These are phyloP conservation scores for Candida pseudoviswanathii DNA, from an alignment of 1,139 yeast genomes.

Conservation along the genomic window DNA sequence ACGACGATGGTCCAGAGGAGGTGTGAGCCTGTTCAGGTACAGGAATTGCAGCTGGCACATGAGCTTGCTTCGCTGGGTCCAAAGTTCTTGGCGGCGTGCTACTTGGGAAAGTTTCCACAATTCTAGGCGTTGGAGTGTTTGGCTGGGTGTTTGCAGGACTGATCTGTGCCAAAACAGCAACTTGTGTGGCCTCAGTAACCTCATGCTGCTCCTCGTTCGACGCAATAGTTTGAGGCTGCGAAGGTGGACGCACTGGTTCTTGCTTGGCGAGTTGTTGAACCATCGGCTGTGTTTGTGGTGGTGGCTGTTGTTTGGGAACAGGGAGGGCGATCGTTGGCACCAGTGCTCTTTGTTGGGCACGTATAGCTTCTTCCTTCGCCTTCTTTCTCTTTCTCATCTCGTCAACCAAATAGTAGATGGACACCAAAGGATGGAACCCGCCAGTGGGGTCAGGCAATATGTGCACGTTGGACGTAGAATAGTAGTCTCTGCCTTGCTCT, in stretches of 20 bases:
- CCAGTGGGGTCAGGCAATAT: conserved; percentile 76
- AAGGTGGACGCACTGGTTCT: conserved; percentile 10
- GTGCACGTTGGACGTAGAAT: conserved; percentile 41
- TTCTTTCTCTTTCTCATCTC: conserved; percentile 77
- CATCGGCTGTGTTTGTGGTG: conserved; percentile 16
- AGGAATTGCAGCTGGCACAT: conserved; percentile 30
- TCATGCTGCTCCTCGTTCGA: conserved; percentile 9
- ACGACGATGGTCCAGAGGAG: conserved; percentile 28
- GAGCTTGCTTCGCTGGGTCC: conserved; percentile 19
- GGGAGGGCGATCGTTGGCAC: conserved; percentile 15
- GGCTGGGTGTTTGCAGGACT: conserved; percentile 9
- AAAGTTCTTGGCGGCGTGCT: conserved; percentile 18
- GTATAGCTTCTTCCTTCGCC: conserved; percentile 54
- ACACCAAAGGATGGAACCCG: conserved; percentile 85
- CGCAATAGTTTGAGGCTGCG: conserved; percentile 5
- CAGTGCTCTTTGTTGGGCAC: conserved; percentile 27
- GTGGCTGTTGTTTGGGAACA: conserved; percentile 14
- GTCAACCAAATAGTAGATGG: conserved; percentile 81
- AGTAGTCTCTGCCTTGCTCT: conserved; percentile 45
- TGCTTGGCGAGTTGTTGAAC: conserved; percentile 7
- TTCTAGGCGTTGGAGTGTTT: conserved; percentile 14
- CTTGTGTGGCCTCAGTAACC: conserved; percentile 18
- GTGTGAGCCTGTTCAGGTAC: conserved; percentile 77
- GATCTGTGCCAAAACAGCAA: conserved; percentile 14
- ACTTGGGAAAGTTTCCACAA: conserved; percentile 14